Base-by-base conservation (phyloP, 371 early-diverging fungal species). In the Chytridiales sp. region DNA sequence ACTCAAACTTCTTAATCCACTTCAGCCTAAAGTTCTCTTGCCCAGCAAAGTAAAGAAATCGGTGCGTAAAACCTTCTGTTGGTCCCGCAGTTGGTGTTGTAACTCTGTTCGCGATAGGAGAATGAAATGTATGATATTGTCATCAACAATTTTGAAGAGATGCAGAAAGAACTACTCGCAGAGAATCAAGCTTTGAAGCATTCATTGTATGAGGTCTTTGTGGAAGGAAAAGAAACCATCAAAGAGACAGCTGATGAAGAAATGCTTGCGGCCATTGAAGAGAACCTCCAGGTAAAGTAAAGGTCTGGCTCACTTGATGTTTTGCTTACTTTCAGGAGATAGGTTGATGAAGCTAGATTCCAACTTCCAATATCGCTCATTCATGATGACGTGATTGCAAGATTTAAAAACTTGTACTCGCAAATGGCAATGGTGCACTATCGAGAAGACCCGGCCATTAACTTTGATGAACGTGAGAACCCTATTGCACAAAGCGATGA, bases 61-160 rank as follows among this genome's bases (percentile, higher is more conserved):
- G 6, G 4, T 43, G 44, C 31, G 11, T 4, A 19, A 13, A 38
- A 15, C 36, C 31, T 43, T 6, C 39, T 43, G 5, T n/a, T 43
- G 8, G 21, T 39, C 6, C 24, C 32, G 26, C n/a, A 6, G 38
- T 19, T 6, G 31, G 17, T 49, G 15, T 3, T 40, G 38, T 17
- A 3, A 47, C 4, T 46, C 9, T 39, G 8, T 2, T 19, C 17
- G 39, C 51, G 19, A 17, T 19, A 68, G 54, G 61, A 64, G 17
- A 52, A 65, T 4, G 66, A 69, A 2, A 55, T 77, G 61, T 70
- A 74, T 56, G 50, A 55, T 6, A 47, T 70, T 26, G 70, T 77
- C 24, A 62, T 78, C 17, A 47, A 39, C 17, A 66, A 64, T 47
- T 74, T 69, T 51, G 77, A 81, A 59, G 76, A 67, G 26, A 72